Percentiles rank a stretch among this genome's conserved stretches.
These are phyloP conservation scores for Poa annua DNA, from an alignment of 176 grass and related monocot species.

Conservation along the genomic window DNA sequence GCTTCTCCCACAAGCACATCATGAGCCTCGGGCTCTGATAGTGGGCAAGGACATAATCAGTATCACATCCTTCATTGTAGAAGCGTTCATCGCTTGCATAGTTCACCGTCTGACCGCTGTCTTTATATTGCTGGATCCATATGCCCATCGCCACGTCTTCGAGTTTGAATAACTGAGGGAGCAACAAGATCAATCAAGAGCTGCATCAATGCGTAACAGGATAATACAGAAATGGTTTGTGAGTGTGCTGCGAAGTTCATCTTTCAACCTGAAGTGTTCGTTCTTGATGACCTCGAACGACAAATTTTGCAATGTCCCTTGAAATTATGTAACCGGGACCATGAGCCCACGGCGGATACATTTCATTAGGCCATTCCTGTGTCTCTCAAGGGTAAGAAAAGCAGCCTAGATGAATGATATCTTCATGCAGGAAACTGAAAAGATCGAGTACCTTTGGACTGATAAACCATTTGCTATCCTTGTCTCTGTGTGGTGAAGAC, in stretches of 20 bases:
- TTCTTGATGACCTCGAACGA: conserved; percentile 72
- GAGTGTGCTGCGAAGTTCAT: background rate
- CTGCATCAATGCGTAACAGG: background rate
- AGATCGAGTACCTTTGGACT: conserved; percentile 69
- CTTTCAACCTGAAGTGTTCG: conserved; percentile 68
- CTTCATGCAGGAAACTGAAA: background rate
- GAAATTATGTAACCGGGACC: conserved; percentile 92
- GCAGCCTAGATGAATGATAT: conserved; percentile 22
- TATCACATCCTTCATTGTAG: conserved; percentile 79
- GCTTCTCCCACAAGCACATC: conserved; percentile 86
- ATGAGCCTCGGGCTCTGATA: conserved; percentile 87
- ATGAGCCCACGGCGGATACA: conserved; percentile 91
- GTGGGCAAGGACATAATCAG: conserved; percentile 83
- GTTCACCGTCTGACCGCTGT: conserved; percentile 67
- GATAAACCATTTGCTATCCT: conserved; percentile 94
- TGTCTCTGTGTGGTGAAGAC: conserved; percentile 81
- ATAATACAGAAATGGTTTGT: background rate
- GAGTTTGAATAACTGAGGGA: conserved; percentile 86
- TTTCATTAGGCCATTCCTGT: conserved; percentile 75
- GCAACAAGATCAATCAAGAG: conserved; percentile 11
- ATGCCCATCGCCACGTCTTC: conserved; percentile 97
- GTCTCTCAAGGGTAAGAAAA: conserved; percentile 35
- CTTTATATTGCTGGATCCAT: conserved; percentile 84
- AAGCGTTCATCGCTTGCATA: conserved; percentile 74
- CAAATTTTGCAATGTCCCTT: conserved; percentile 81